Evolutionary conservation across 306 rosid species (phyloP), one percentile per base, ranked within the genome.

Genomic region (Neltuma alba): DNA sequence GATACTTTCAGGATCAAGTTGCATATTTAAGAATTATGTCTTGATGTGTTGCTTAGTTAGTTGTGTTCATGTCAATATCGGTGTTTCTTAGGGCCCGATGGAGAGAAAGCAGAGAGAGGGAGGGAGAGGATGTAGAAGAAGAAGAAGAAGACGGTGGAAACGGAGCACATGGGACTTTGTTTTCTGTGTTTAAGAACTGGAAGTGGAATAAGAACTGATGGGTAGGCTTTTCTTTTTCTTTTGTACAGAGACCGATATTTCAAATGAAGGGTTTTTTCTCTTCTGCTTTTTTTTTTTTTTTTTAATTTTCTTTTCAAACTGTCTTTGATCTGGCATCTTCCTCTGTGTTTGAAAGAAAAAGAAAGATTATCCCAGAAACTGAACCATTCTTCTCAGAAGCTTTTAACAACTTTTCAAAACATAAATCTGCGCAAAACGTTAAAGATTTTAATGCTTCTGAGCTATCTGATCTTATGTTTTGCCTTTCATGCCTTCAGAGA

Each of bases 181-280:
- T 62, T 67, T 25, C 63, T 27, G 76, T 9, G 89, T 76, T 76
- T 72, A 71, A 65, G n/a, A 16, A 21, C n/a, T 37, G 16, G 71
- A 62, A 11, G 21, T 21, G 18, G 20, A 84, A 87, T 81, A 82
- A 84, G 16, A 79, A 16, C 74, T 42, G 48, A 33, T 76, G 65
- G 70, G 70, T 80, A 61, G 34, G 18, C 40, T 76, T 79, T 81
- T 65, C n/a, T n/a, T n/a, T n/a, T n/a, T n/a, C n/a, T 82, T 57
- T 9, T 90, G 86, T 87, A 87, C 80, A 90, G 79, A 34, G 66
- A 55, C 52, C 70, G 44, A 31, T 79, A 20, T 73, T 71, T 87
- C 73, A 75, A 31, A 9, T 64, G 70, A 78, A 72, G 37, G 41
- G 33, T 40, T 18, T 67, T 58, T 74, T 64, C 52, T 3, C 21